These are phyloP conservation scores for Bonnemaisonia californica DNA, from an alignment of 31 red algal genomes.

Conservation along the genomic window DNA sequence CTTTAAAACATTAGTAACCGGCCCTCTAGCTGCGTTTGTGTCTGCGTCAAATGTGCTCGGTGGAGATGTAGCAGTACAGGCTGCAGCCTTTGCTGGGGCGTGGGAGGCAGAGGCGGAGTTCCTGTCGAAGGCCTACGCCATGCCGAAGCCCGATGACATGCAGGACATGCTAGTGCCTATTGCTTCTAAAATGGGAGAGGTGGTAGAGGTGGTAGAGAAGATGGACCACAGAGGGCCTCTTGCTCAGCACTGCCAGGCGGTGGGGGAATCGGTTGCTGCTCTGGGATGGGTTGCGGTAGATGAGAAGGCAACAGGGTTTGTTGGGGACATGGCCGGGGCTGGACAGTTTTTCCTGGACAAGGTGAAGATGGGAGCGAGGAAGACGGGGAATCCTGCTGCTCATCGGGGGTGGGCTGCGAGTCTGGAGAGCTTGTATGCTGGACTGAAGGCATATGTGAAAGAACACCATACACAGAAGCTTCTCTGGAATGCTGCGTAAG, in stretches of 20 bases:
- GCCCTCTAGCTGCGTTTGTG: slow-evolving; percentile 62
- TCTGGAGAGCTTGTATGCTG: slow-evolving; percentile 62
- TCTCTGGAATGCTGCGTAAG: slow-evolving; percentile 66
- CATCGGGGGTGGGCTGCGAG: slow-evolving; percentile 64
- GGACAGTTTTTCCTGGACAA: slow-evolving; percentile 81
- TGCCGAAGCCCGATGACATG: slow-evolving; percentile 76
- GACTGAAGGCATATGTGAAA: slow-evolving; percentile 82
- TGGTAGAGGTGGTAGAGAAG: slow-evolving; percentile 36
- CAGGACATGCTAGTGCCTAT: slow-evolving; percentile 59
- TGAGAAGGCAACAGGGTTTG: slow-evolving; percentile 72
- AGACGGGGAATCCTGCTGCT: slow-evolving; percentile 50
- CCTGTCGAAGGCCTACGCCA: slow-evolving; percentile 51
- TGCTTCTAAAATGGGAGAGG: slow-evolving; percentile 70
- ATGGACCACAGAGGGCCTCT: slow-evolving; percentile 52
- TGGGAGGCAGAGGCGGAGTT: slow-evolving; percentile 80
- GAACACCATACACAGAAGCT: slow-evolving; percentile 86
- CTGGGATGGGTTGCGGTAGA: slow-evolving; percentile 90
- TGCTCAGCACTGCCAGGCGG: slow-evolving; percentile 62
- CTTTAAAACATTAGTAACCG: slow-evolving; percentile 58
- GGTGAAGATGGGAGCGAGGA: slow-evolving; percentile 78
- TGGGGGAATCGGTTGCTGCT: slow-evolving; percentile 75
- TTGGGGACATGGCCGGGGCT: slow-evolving; percentile 77
- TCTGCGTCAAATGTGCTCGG: slow-evolving; percentile 65
- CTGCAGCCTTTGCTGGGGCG: slow-evolving; percentile 43
- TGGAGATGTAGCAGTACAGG: slow-evolving; percentile 67